Conservation (phyloP, 306 rosid species). For the Inga oerstediana region DNA sequence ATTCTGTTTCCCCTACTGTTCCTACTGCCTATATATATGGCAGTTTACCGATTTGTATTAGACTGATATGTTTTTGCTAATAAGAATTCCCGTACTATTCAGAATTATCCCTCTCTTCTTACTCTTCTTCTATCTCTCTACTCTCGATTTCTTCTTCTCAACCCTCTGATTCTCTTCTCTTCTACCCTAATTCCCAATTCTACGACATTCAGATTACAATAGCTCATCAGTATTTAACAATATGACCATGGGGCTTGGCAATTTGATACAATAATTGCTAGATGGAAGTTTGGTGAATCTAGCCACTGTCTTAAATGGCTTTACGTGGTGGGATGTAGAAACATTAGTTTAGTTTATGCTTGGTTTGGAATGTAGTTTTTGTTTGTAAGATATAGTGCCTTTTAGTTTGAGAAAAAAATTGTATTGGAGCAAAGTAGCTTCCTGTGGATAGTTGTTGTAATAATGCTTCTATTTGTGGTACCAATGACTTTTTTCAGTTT, state of each 20-base stretch:
- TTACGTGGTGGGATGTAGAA: not conserved
- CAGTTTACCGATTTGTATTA: too few species aligned
- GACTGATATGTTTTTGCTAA: too few species aligned
- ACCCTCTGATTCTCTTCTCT: too few species aligned
- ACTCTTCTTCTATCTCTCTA: too few species aligned
- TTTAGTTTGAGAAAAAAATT: not conserved
- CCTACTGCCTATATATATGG: too few species aligned
- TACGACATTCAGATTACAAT: too few species aligned
- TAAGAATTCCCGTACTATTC: too few species aligned
- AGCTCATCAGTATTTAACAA: not conserved
- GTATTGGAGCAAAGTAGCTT: not conserved
- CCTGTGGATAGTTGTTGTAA: slow-evolving; percentile 1
- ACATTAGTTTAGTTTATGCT: not conserved
- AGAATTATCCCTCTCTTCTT: too few species aligned
- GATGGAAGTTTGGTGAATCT: not conserved
- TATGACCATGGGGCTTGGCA: not conserved
- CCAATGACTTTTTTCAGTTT: not conserved
- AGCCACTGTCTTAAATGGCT: not conserved
- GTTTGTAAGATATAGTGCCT: slow-evolving; percentile 1
- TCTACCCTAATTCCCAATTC: too few species aligned
- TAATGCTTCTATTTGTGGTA: not conserved
- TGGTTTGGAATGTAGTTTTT: slow-evolving; percentile 7
- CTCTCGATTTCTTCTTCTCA: too few species aligned
- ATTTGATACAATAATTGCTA: not conserved
- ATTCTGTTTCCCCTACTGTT: too few species aligned